Conservation (phyloP, 2,329 filamentous ascomycete genomes). For the Pseudocercospora fuligena region DNA sequence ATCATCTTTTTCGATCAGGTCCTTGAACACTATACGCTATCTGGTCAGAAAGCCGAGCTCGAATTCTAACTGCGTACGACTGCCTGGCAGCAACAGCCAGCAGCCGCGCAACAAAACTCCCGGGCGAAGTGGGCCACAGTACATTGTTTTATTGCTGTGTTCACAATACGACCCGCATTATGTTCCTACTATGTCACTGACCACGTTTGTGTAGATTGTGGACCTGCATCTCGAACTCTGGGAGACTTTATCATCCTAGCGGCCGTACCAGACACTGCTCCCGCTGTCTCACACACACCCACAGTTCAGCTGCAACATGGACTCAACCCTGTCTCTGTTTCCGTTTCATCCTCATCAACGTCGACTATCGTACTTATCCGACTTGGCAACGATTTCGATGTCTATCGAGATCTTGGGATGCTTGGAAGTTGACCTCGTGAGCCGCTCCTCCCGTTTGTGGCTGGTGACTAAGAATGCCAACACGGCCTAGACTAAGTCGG, state of each 20-base stretch:
- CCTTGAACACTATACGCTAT: too few relatives aligned
- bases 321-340: conserved; percentile 2
- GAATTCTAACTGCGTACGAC: too few relatives aligned
- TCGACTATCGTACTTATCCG: background rate
- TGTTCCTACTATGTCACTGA: background rate
- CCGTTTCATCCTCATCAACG: background rate
- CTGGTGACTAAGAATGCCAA: background rate
- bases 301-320: background rate
- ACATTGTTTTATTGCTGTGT: background rate
- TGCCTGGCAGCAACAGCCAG: too few relatives aligned
- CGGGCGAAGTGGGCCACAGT: too few relatives aligned
- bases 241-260: background rate
- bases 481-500: background rate
- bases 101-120: too few relatives aligned
- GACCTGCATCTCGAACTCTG: background rate
- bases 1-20: too few relatives aligned
- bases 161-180: too few relatives aligned
- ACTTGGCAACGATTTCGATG: background rate
- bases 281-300: background rate
- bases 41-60: too few relatives aligned
- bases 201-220: background rate
- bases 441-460: background rate
- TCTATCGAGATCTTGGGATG: background rate
- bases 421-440: conserved; percentile 1
- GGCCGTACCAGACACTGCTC: background rate